phyloP scores from a whole-genome alignment of 1,139 yeast species.

The Suhomyces panamericanus region DNA sequence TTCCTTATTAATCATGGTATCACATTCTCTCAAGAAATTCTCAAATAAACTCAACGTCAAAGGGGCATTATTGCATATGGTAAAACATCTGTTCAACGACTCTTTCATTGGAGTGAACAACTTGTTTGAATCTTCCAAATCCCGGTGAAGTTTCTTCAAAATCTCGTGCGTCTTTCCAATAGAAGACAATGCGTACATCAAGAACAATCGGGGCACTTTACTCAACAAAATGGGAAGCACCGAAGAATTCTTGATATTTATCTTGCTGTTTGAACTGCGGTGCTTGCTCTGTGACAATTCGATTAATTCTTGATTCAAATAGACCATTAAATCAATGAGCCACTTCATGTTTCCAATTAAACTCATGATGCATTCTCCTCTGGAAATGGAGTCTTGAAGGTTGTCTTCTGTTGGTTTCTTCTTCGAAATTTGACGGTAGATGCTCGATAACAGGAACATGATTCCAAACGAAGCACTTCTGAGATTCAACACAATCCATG shows the following conservation, averaged over 20 bases:
- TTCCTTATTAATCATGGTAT: slow-evolving; percentile 36
- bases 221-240: slow-evolving; percentile 59
- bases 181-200: slow-evolving; percentile 69
- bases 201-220: slow-evolving; percentile 68
- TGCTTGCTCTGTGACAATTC: slow-evolving; percentile 27
- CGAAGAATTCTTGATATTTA: slow-evolving; percentile 35
- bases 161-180: slow-evolving; percentile 68
- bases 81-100: slow-evolving; percentile 53
- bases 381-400: slow-evolving; percentile 51
- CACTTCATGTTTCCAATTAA: slow-evolving; percentile 75
- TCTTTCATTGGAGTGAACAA: slow-evolving; percentile 55
- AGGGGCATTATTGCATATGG: slow-evolving; percentile 55
- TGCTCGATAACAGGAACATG: slow-evolving; percentile 67
- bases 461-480: slow-evolving; percentile 73
- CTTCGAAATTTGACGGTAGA: slow-evolving; percentile 56
- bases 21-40: slow-evolving; percentile 55
- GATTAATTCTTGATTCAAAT: slow-evolving; percentile 66
- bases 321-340: slow-evolving; percentile 70
- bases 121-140: slow-evolving; percentile 42
- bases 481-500: slow-evolving; percentile 68
- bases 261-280: slow-evolving; percentile 23
- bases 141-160: slow-evolving; percentile 46
- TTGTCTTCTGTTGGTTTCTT: slow-evolving; percentile 52
- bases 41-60: slow-evolving; percentile 63
- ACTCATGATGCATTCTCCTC: slow-evolving; percentile 60